These are phyloP conservation scores for Ailanthus altissimus DNA, from an alignment of 345 rosid genomes.

Conservation along the genomic window DNA sequence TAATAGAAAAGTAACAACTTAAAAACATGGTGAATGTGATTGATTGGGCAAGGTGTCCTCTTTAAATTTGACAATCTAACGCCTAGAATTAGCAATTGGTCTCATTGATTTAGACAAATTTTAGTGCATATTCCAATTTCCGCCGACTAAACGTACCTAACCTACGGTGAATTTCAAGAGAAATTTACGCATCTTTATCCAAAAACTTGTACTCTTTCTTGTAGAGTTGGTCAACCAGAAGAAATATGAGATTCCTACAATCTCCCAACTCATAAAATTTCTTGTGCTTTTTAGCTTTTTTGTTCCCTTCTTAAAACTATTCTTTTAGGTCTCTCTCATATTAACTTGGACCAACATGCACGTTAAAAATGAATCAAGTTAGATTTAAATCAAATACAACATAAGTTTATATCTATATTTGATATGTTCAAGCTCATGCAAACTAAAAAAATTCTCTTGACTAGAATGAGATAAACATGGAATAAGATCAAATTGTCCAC, in stretches of 20 bases:
- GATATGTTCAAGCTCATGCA: too few species aligned
- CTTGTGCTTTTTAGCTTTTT: background rate
- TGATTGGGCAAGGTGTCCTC: background rate
- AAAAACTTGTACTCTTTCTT: background rate
- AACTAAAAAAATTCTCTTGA: too few species aligned
- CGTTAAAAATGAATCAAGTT: too few species aligned
- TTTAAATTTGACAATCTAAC: background rate
- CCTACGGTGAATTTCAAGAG: background rate
- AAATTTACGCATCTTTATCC: conserved; percentile 1
- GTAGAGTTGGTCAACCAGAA: background rate
- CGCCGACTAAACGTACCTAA: background rate
- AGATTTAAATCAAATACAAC: too few species aligned
- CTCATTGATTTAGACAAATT: background rate
- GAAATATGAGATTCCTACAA: background rate
- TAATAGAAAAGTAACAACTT: too few species aligned
- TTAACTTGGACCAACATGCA: background rate
- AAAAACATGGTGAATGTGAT: background rate
- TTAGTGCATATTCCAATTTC: background rate
- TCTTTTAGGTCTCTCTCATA: background rate
- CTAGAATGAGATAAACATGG: too few species aligned
- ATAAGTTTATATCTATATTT: too few species aligned
- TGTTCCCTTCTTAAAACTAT: background rate
- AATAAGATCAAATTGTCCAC: too few species aligned
- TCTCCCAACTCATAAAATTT: background rate
- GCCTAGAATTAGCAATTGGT: too few species aligned